phyloP scores from a whole-genome alignment of 768 basidiomycete species.

The Dentipellis fragilis region DNA sequence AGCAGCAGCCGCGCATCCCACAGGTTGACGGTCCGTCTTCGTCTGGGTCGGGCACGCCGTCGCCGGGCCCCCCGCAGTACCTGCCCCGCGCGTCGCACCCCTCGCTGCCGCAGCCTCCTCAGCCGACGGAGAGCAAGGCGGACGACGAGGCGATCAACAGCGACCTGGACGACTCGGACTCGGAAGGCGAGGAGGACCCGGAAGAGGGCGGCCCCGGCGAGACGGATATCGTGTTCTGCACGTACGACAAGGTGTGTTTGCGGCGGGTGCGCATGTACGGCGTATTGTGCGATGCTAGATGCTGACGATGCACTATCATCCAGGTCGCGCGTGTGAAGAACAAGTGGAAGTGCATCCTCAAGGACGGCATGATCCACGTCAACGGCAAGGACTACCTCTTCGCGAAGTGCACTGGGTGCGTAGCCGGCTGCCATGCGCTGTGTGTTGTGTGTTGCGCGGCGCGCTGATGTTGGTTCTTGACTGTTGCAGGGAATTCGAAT shows the following conservation, averaged over 20 bases:
- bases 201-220: constrained; percentile 69
- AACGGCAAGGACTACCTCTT: constrained; percentile 98
- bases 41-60: constrained; percentile 62
- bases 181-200: constrained; percentile 74
- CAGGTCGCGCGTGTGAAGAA: constrained; percentile 99
- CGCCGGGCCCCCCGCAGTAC: constrained; percentile 49
- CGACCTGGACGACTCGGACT: constrained; percentile 92
- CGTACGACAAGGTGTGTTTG: constrained; percentile 83
- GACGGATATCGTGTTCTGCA: constrained; percentile 93
- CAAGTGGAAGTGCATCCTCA: constrained; percentile 98
- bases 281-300: not conserved
- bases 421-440: not conserved
- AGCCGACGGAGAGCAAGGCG: constrained; percentile 25
- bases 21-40: constrained; percentile 71
- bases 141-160: constrained; percentile 89
- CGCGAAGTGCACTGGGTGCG: constrained; percentile 88
- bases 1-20: constrained; percentile 38
- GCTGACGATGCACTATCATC: not conserved
- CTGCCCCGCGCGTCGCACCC: constrained; percentile 68
- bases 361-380: constrained; percentile 95
- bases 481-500: constrained; percentile 23
- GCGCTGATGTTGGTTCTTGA: not conserved
- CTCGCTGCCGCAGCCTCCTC: constrained; percentile 57
- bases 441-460: not conserved
- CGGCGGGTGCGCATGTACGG: too few relatives aligned